Evolutionary conservation across 2,329 filamentous ascomycete species (phyloP).

Genomic region (Venturia asperata): DNA sequence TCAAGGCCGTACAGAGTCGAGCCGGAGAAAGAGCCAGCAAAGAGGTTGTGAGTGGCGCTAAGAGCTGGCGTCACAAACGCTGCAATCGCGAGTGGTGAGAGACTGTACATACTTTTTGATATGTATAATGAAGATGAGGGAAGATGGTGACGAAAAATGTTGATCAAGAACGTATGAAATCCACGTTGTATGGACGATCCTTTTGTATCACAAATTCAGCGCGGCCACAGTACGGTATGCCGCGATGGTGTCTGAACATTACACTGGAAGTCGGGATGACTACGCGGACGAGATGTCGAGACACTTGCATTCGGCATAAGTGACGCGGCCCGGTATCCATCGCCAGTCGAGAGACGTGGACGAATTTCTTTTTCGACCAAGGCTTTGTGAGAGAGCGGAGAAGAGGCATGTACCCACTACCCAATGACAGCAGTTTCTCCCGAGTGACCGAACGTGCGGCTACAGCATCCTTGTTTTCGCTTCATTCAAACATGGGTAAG

Average conservation of each 20-base stretch:
- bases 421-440: too few relatives aligned
- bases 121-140: background rate
- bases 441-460: too few relatives aligned
- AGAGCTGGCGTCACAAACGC: constrained; percentile 14
- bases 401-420: too few relatives aligned
- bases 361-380: background rate
- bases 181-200: background rate
- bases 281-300: background rate
- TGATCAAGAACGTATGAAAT: background rate
- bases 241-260: background rate
- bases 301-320: background rate
- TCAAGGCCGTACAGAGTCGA: constrained; percentile 17
- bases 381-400: background rate
- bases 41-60: constrained; percentile 19
- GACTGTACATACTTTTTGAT: background rate
- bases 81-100: background rate
- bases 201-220: background rate
- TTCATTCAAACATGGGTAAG: background rate
- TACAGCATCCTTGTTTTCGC: background rate
- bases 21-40: constrained; percentile 18
- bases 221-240: too few relatives aligned
- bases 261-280: background rate
- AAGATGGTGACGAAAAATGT: background rate
- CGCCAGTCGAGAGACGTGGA: background rate
- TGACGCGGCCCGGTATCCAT: background rate